Evolutionary conservation across 306 rosid species (phyloP).

Genomic region (Macrotyloma uniflorum): DNA sequence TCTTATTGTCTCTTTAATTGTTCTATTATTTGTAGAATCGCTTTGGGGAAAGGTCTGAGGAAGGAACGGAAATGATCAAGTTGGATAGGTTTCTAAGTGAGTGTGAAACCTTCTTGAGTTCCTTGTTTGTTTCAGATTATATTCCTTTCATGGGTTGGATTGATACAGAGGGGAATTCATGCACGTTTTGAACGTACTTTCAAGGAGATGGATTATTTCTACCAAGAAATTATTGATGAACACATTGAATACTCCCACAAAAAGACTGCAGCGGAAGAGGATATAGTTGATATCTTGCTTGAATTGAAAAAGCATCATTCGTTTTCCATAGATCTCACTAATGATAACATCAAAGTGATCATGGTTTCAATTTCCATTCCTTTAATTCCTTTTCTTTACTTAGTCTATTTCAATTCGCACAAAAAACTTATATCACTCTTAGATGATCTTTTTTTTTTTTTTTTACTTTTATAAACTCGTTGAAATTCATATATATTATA

Average conservation of each 20-base stretch:
- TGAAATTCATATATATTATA: no score
- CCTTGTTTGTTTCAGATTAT: conserved; percentile 36
- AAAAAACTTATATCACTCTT: no score
- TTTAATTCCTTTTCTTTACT: neutral
- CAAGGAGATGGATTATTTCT: conserved; percentile 40
- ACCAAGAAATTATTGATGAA: conserved; percentile 43
- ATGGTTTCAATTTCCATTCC: neutral
- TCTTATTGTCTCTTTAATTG: no score
- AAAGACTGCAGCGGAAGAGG: neutral
- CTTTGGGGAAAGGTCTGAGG: conserved; percentile 35
- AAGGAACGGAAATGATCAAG: neutral
- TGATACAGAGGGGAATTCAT: conserved; percentile 36
- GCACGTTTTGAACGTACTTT: conserved; percentile 34
- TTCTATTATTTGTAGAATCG: conserved; percentile 40
- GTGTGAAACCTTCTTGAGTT: neutral
- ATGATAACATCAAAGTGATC: conserved; percentile 35
- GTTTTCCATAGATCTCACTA: conserved; percentile 9
- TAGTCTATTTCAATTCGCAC: no score
- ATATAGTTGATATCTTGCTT: conserved; percentile 36
- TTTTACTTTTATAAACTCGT: no score
- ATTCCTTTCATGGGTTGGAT: conserved; percentile 47
- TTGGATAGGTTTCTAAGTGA: conserved; percentile 43
- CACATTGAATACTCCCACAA: conserved; percentile 19
- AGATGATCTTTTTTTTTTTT: no score
- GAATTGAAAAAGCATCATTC: conserved; percentile 14